Evolutionary conservation across 176 grass and related monocot species (phyloP), one percentile per base, ranked within the genome.

Genomic region (Puccinellia tenuiflora): DNA sequence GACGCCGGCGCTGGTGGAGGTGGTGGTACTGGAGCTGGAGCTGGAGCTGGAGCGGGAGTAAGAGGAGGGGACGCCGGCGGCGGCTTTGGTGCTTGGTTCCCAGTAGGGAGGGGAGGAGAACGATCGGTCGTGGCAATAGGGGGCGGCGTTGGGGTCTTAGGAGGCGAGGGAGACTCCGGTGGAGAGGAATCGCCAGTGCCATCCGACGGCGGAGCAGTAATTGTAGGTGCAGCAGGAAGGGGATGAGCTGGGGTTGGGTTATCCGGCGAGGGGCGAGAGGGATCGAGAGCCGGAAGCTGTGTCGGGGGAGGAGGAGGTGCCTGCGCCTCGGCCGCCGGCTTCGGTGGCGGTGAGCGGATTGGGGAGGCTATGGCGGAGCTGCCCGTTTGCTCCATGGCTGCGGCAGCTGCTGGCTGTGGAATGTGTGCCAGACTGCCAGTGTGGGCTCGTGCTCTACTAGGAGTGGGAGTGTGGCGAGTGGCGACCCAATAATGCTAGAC

Each of bases 361-460:
- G 87, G 73, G 24, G 85, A 88, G 65, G 75, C 67, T 84, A 89
- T 87, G 38, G 83, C 72, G 52, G 21, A 59, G 83, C 53, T 61
- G 76, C 81, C 75, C 5, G 24, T 16, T 77, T 79, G 46, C 39
- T 79, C 66, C 22, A 78, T 79, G 43, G 35, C 14, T n/a, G 73
- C 11, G 48, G 86, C n/a, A 68, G 68, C 14, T 12, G 76, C 4
- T 31, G 46, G 45, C 45, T 38, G 33, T 48, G 42, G 43, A 28
- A 73, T 20, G 42, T 30, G 69, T 30, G 69, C 24, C 22, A 40
- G 42, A 20, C 43, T 30, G 69, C 24, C 22, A 40, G 74, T 69
- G 34, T 37, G 47, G 37, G 37, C 64, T 78, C 52, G 12, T 31
- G 81, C 43, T 46, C 9, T 12, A n/a, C 17, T 30, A 16, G 24